Base-by-base conservation (phyloP, 345 rosid genomes). In the Populus euphratica region DNA sequence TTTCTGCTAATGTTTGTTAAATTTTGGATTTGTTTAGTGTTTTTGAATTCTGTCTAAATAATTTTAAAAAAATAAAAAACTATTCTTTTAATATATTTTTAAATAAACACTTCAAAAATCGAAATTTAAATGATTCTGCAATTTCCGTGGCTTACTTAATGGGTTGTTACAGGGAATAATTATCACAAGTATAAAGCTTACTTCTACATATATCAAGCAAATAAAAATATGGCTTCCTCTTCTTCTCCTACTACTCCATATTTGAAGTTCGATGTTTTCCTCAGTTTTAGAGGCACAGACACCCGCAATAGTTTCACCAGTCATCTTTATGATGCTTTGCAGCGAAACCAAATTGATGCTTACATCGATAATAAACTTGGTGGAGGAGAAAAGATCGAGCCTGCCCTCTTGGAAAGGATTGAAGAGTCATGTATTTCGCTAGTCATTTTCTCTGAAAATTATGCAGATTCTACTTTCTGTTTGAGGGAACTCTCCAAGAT, bases 381-480 rank as follows among this genome's bases (percentile, higher is more conserved):
- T 7, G 44, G 77, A 31, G 77, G 78, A 66, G 71, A 75, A 31
- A 27, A 66, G 25, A 47, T 75, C 70, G n/a, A 69, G 21, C 47
- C 77, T 2, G 31, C 71, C 8, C 77, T 75, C 29, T 9, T 41
- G 39, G 8, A 20, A 39, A 41, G 0, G 18, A 75, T 75, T 16
- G 39, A 65, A 20, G 25, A 16, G 1, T 41, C 77, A 8, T 2
- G 18, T 10, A n/a, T 44, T 7, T 75, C 69, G 5, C 36, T 75
- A 9, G 70, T 75, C 17, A 44, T 75, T 29, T 65, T 75, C 43
- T 47, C 62, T 0, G 1, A 23, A 25, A 12, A 70, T 29, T 70
- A 44, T 70, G 61, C 73, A 5, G 2, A 27, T 38, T 70, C 61
- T 13, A 11, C 61, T 25, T 70, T 54, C 61, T 70, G 73, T 70